phyloP scores from a whole-genome alignment of 2,329 filamentous ascomycete species.

The Fusarium dlaminii region DNA sequence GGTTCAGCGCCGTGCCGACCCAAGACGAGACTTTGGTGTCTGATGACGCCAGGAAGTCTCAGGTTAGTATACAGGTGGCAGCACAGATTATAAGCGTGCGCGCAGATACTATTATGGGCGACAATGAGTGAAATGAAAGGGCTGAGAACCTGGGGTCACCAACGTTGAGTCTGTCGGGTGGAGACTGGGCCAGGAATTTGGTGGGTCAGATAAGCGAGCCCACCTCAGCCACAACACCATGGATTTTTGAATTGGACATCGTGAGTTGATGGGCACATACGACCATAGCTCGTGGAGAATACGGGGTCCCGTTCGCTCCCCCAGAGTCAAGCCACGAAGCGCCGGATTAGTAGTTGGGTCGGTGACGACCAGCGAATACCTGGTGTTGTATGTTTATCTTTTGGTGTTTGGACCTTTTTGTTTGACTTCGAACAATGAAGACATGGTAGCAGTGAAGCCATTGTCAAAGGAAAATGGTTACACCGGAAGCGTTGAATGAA shows the following conservation, averaged over 20 bases:
- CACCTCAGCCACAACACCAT: not conserved
- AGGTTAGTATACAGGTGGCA: accelerated
- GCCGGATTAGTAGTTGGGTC: conserved; percentile 15
- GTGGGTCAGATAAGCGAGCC: not conserved
- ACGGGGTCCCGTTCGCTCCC: conserved; percentile 14
- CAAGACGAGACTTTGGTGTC: not conserved
- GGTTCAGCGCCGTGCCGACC: not conserved
- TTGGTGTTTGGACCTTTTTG: not conserved
- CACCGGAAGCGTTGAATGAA: not conserved
- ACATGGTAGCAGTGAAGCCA: accelerated
- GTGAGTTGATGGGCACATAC: not conserved
- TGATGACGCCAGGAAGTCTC: too few species aligned
- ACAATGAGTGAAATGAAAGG: too few species aligned
- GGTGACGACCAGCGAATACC: conserved; percentile 17
- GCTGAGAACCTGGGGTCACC: not conserved
- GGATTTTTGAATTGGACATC: not conserved
- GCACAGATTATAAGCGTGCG: not conserved
- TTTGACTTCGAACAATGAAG: not conserved
- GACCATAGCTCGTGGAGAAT: conserved; percentile 10
- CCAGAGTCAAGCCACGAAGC: conserved; percentile 12
- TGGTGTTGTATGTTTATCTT: not conserved
- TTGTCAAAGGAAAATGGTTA: not conserved
- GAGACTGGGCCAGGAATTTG: not conserved
- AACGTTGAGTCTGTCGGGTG: not conserved
- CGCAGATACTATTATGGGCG: not conserved